Base-by-base conservation (phyloP, 140 eudicot species). In the Cichorium intybus region DNA sequence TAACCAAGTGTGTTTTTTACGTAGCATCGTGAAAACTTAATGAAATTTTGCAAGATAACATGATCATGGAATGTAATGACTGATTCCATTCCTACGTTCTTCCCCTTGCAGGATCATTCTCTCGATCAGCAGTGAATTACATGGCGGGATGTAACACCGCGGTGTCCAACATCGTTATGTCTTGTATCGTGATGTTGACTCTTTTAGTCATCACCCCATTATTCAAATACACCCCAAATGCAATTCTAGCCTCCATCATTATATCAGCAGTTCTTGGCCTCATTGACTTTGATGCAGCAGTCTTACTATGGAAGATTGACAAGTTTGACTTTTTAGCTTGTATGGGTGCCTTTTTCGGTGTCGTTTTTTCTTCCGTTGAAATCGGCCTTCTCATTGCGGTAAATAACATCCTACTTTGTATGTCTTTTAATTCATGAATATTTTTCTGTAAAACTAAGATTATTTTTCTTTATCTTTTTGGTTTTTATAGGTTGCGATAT, bases 261-360 rank as follows among this genome's bases (percentile, higher is more conserved):
- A 86, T 86, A 79, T 76, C 89, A 0, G 97, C 97, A 0, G 97
- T 89, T 24, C 6, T 83, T 2, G 83, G 88, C 39, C 81, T 89
- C 22, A 31, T 89, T 14, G 97, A 89, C 81, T 34, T 48, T 16
- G 82, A 83, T 7, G 95, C 84, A 2, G 76, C 68, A 17, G 77
- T 79, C 48, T 75, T 80, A 5, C 62, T 89, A 1, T 89, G 91
- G 91, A 89, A 89, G 83, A 86, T 83, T 45, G 97, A 86, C 39
- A 89, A 89, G 54, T 79, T 86, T n/a, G 97, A 86, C 64, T 89
- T 89, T 54, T 46, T 86, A 28, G 97, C 97, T 64, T 89, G 97
- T 71, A 81, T 89, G 80, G 97, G 97, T 60, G 97, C 97, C 56
- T 83, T 89, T 71, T 89, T 86, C 6, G 97, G 97, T 17, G 97